Percentiles rank a stretch among this genome's conserved stretches.
Evolutionary conservation across 2,329 filamentous ascomycete species (phyloP).

Genomic region (Aureobasidium leucospermi): DNA sequence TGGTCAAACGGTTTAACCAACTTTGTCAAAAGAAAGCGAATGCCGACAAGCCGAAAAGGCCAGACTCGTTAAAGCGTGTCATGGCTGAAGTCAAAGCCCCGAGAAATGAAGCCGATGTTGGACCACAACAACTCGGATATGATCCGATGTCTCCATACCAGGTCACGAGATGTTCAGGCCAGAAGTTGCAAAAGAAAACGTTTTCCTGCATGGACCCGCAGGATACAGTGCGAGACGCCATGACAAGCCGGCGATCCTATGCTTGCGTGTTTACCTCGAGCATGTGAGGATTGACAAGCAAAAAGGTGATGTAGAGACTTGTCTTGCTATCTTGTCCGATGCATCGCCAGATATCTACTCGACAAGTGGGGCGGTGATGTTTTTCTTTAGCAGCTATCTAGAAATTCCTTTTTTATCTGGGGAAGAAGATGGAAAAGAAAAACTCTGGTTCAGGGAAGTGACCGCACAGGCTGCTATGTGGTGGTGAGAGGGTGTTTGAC

Average conservation of each 20-base stretch:
- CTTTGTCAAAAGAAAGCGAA: conserved; percentile 7
- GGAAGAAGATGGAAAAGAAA: conserved; percentile 6
- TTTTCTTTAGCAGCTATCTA: neutral
- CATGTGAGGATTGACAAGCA: neutral
- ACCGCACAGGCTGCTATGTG: neutral
- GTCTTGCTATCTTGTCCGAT: neutral
- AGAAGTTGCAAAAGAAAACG: neutral
- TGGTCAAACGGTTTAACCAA: conserved; percentile 9
- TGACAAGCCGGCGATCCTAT: neutral
- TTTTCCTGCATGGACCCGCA: conserved; percentile 8
- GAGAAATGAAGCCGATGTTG: conserved; percentile 2
- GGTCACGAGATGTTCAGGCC: conserved; percentile 11
- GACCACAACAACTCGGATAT: neutral
- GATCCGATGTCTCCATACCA: conserved; percentile 3
- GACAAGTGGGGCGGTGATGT: conserved; percentile 6
- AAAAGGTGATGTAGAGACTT: neutral
- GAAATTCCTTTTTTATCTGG: conserved; percentile 7
- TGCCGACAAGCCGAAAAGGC: conserved; percentile 4
- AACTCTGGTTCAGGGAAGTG: conserved; percentile 7
- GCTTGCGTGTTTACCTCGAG: neutral
- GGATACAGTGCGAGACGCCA: neutral
- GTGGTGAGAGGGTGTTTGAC: conserved; percentile 1
- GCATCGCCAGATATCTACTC: neutral
- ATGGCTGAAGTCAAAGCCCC: neutral
- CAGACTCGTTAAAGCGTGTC: conserved; percentile 1